Evolutionary conservation across 306 rosid genomes (phyloP).

Genomic region (Aeschynomene evenia): DNA sequence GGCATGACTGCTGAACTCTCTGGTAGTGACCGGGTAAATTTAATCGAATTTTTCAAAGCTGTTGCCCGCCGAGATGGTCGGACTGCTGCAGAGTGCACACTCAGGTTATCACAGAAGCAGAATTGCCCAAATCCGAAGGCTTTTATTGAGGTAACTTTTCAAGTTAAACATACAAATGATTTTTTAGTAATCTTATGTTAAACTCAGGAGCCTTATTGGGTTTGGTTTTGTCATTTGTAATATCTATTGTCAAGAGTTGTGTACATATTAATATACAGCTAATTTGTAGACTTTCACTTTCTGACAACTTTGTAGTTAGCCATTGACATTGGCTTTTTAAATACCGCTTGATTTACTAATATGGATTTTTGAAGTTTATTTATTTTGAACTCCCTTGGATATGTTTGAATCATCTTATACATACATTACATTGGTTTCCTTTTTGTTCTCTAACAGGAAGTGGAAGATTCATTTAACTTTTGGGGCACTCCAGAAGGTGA

Average conservation of each 20-base stretch:
- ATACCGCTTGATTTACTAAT: background rate
- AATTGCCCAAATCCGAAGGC: constrained; percentile 85
- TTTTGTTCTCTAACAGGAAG: constrained; percentile 55
- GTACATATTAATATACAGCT: background rate
- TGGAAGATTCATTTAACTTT: constrained; percentile 57
- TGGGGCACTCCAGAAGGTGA: constrained; percentile 93
- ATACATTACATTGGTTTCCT: background rate
- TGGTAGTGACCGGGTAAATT: constrained; percentile 64
- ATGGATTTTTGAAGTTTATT: background rate
- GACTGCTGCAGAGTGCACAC: constrained; percentile 77
- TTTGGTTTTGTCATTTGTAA: background rate
- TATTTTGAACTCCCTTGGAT: background rate
- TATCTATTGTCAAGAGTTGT: background rate
- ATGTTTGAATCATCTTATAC: background rate
- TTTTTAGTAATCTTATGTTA: background rate
- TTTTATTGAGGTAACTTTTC: constrained; percentile 59
- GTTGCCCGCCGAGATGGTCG: constrained; percentile 86
- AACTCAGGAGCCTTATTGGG: background rate
- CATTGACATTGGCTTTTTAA: background rate
- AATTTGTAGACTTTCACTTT: no score
- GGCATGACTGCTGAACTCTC: constrained; percentile 97
- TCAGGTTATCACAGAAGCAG: constrained; percentile 73
- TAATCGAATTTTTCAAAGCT: constrained; percentile 78
- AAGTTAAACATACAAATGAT: background rate
- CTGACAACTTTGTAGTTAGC: background rate